Evolutionary conservation across 2,329 filamentous ascomycete species (phyloP), one percentile per base, ranked within the genome.

Genomic region (Penicillium occitanis): DNA sequence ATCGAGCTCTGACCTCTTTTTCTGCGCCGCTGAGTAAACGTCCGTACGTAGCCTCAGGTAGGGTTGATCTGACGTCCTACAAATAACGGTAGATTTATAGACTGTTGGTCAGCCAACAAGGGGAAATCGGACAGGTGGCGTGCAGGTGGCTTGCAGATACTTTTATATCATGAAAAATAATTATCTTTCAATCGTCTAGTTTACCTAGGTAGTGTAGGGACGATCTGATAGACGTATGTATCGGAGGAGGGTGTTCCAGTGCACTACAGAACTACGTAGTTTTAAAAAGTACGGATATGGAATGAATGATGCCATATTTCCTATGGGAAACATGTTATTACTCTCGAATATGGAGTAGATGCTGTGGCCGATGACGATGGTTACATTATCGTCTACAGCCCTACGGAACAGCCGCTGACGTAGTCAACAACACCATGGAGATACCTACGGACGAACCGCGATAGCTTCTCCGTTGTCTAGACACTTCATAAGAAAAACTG

Each of bases 81-180:
- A n/a, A n/a, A n/a, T n/a, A 44, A 44, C 42, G 42, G 17, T 19
- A n/a, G 42, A n/a, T 42, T 42, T 42, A 22, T 48, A 22, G 8
- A 46, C 42, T 13, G 22, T 46, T 46, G n/a, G 8, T 22, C 19
- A n/a, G 28, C 25, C 50, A 53, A n/a, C 46, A 48, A 48, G 17
- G 50, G 50, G 50, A 33, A 53, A 53, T 51, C 5, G 13, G 11
- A n/a, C 25, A 30, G 30, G 62, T 59, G 62, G 62, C 62, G 59
- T 64, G 62, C 62, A 64, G 62, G 28, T 50, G 62, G 51, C 53
- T 64, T 64, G 62, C 62, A 58, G 53, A 48, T 51, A 51, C 48
- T 30, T 30, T 51, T 22, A 51, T 51, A 51, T 10, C 5, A 14
- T n/a, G 10, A 19, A 19, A 19, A 19, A 22, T 14, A 40, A 4